Evolutionary conservation across 306 rosid genomes (phyloP).

Genomic region (Lagenaria siceraria): DNA sequence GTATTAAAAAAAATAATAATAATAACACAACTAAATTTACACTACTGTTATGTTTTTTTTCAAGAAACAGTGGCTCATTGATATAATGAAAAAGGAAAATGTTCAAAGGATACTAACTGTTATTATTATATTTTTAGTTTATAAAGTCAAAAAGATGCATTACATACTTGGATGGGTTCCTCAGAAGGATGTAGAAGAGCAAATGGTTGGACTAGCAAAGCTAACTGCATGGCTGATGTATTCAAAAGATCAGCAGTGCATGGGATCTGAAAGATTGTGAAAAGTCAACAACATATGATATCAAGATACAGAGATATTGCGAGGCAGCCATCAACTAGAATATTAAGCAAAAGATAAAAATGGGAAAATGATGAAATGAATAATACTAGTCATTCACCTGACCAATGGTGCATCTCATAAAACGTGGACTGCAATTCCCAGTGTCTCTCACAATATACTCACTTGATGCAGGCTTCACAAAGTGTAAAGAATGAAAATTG

Average conservation of each 20-base stretch:
- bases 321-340: neutral
- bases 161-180: constrained; percentile 80
- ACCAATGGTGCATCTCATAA: constrained; percentile 94
- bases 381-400: constrained; percentile 43
- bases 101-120: neutral
- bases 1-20: too few species aligned
- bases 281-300: constrained; percentile 8
- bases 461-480: constrained; percentile 84
- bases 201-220: constrained; percentile 92
- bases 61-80: neutral
- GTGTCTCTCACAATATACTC: constrained; percentile 78
- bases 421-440: constrained; percentile 98
- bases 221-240: constrained; percentile 96
- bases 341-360: neutral
- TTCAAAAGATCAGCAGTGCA: constrained; percentile 79
- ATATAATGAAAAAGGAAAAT: neutral
- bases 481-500: constrained; percentile 7
- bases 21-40: too few species aligned
- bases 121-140: too few species aligned
- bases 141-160: neutral
- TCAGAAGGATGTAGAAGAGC: constrained; percentile 94
- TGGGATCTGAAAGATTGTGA: constrained; percentile 51
- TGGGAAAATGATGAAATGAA: neutral
- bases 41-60: too few species aligned
- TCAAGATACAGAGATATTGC: neutral